phyloP scores from a whole-genome alignment of 2,329 filamentous ascomycete genomes.

The Sporothrix mexicana region DNA sequence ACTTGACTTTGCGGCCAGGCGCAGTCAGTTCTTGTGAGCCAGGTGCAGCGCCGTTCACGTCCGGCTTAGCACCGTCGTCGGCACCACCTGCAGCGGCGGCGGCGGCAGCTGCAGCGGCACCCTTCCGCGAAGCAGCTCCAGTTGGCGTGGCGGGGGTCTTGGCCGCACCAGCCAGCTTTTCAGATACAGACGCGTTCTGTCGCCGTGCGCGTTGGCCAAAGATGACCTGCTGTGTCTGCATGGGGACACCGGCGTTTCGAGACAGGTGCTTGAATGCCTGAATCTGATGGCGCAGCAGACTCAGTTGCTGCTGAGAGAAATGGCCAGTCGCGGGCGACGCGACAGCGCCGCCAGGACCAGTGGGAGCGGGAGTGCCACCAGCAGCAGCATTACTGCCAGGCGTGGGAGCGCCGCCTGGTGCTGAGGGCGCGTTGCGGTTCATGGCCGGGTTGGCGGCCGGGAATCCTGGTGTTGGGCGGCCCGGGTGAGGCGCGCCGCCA shows the following conservation, averaged over 20 bases:
- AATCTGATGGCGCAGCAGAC: constrained; percentile 82
- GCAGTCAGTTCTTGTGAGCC: constrained; percentile 44
- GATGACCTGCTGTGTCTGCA: constrained; percentile 79
- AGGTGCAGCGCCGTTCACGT: constrained; percentile 40
- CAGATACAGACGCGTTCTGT: constrained; percentile 56
- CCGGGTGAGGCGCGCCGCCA: constrained; percentile 39
- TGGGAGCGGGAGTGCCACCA: background rate
- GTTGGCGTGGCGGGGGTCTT: background rate
- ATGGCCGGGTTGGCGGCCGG: constrained; percentile 39
- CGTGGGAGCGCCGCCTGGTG: constrained; percentile 36
- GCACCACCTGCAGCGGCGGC: constrained; percentile 43
- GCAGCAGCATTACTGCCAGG: constrained; percentile 8
- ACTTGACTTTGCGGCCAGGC: constrained; percentile 51
- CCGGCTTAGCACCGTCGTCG: constrained; percentile 52
- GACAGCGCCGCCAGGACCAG: constrained; percentile 38
- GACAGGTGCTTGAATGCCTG: constrained; percentile 88
- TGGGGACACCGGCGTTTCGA: constrained; percentile 83
- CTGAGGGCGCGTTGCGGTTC: constrained; percentile 17
- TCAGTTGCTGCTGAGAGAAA: constrained; percentile 80
- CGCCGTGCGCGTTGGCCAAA: constrained; percentile 76
- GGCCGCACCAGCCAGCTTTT: constrained; percentile 49
- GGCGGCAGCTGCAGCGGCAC: constrained; percentile 44
- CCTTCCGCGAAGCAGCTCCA: constrained; percentile 9
- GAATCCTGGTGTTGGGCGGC: constrained; percentile 45
- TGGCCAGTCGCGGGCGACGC: constrained; percentile 54